Conservation (phyloP, 768 basidiomycete species). For the Tricholoma flavovirens region DNA sequence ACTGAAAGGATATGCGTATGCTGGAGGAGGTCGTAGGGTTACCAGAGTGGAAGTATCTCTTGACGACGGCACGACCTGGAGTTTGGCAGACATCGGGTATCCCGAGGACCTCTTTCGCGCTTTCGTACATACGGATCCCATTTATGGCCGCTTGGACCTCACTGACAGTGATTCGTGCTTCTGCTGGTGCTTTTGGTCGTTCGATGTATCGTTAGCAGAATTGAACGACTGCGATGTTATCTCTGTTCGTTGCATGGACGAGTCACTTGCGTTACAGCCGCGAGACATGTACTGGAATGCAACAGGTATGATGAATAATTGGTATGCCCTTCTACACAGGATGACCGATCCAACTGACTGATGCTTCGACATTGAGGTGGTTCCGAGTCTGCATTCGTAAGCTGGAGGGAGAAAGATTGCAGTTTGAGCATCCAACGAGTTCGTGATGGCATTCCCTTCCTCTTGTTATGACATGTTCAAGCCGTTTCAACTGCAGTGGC, state of each 20-base stretch:
- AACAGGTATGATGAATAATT: conserved; percentile 61
- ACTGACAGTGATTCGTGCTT: conserved; percentile 45
- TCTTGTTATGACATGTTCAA: background rate
- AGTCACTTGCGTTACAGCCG: conserved; percentile 43
- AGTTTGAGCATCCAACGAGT: conserved; percentile 56
- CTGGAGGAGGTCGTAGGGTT: conserved; percentile 53
- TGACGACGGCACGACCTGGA: conserved; percentile 49
- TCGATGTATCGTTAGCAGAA: conserved; percentile 27
- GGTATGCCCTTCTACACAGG: conserved; percentile 27
- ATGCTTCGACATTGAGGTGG: conserved; percentile 31
- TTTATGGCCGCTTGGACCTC: conserved; percentile 47
- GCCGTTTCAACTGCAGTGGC: conserved; percentile 22
- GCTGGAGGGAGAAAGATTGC: conserved; percentile 26
- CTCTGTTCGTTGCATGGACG: conserved; percentile 51
- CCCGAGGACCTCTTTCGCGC: conserved; percentile 43
- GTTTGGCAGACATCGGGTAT: conserved; percentile 32
- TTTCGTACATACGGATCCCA: conserved; percentile 25
- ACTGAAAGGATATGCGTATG: conserved; percentile 55
- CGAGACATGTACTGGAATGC: conserved; percentile 56
- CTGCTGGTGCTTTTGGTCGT: conserved; percentile 60
- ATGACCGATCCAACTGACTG: background rate
- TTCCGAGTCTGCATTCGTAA: conserved; percentile 47
- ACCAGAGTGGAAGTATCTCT: conserved; percentile 53
- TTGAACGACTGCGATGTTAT: conserved; percentile 33
- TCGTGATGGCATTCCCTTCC: conserved; percentile 1